Conservation (phyloP, 306 rosid genomes). For the Trifolium subterraneum region DNA sequence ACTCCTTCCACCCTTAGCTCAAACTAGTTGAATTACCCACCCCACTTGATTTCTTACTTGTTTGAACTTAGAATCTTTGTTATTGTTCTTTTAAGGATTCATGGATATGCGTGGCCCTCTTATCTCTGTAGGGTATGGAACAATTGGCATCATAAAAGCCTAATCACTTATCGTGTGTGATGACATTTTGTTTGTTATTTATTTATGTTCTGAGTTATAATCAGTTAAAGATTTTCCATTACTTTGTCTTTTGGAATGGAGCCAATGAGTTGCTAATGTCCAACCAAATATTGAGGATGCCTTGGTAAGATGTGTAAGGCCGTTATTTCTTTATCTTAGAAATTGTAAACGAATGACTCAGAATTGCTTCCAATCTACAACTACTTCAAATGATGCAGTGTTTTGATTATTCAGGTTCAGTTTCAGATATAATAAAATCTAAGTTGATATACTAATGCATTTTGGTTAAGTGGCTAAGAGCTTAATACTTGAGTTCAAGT, state of each 20-base stretch:
- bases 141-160: not conserved
- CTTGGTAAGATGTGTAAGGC: conserved; percentile 53
- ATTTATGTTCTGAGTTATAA: too few species aligned
- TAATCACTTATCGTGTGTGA: conserved; percentile 6
- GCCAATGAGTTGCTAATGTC: conserved; percentile 13
- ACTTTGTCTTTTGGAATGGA: conserved; percentile 19
- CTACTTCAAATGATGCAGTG: conserved; percentile 4
- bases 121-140: not conserved
- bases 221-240: not conserved
- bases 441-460: not conserved
- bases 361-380: conserved; percentile 6
- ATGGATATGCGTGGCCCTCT: conserved; percentile 23
- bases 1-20: too few species aligned
- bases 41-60: not conserved
- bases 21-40: too few species aligned
- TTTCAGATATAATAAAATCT: too few species aligned
- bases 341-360: conserved; percentile 23
- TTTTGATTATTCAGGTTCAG: not conserved
- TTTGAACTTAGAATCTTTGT: not conserved
- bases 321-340: conserved; percentile 46
- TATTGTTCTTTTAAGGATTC: not conserved
- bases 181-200: too few species aligned
- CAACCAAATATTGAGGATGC: conserved; percentile 32
- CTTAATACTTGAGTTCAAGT: not conserved
- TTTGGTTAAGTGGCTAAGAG: not conserved